Conservation (phyloP, 2,329 filamentous ascomycete genomes). For the Trichoderma sp. region DNA sequence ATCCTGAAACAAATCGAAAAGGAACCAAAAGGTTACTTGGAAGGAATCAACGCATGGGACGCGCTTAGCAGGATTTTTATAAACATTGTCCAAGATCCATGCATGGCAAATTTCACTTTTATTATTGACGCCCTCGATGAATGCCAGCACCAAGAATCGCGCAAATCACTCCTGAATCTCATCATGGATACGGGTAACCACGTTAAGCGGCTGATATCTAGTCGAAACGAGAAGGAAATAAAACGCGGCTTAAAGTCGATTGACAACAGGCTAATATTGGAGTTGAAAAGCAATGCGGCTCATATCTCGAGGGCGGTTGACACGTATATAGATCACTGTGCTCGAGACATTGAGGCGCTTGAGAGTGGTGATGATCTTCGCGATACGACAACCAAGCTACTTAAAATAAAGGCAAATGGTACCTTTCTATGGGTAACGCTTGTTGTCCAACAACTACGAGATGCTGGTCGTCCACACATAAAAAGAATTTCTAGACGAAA, state of each 20-base stretch:
- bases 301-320: background rate
- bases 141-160: background rate
- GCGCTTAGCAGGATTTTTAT: conserved; percentile 42
- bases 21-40: conserved; percentile 38
- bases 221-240: background rate
- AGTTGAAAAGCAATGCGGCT: background rate
- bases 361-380: background rate
- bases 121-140: conserved; percentile 30
- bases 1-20: conserved; percentile 37
- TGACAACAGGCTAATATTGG: background rate
- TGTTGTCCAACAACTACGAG: background rate
- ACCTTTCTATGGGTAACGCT: background rate
- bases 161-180: background rate
- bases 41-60: conserved; percentile 41
- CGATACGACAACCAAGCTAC: fast-evolving
- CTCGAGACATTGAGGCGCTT: background rate
- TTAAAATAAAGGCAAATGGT: background rate
- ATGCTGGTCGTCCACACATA: background rate
- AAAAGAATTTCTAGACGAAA: background rate
- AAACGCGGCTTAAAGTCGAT: background rate
- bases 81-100: conserved; percentile 40
- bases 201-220: background rate
- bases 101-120: conserved; percentile 38
- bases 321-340: background rate
- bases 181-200: background rate